Evolutionary conservation across 192 early-diverging fungal species (phyloP), one percentile per base, ranked within the genome.

Genomic region (Cetraspora pellucida): DNA sequence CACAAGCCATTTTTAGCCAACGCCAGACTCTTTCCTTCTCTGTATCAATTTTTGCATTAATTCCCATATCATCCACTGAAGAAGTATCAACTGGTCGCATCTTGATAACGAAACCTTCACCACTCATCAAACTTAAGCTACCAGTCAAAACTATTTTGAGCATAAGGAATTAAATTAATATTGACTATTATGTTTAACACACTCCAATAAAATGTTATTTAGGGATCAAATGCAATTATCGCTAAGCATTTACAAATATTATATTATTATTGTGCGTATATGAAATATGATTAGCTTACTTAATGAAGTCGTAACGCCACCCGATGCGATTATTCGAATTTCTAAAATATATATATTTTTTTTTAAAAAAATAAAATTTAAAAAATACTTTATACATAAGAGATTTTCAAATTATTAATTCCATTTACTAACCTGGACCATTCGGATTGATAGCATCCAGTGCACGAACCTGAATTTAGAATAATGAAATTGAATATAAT

Each of bases 1-100:
- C 93, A 70, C 93, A 94, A 4, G 93, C 92, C 88, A 92, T 91
- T 78, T 94, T 94, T 87, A 92, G 90, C 79, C 86, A 94, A 31
- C 91, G 77, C 90, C 91, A 91, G n/a, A 65, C 37, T 9, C 65
- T 61, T 57, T 77, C 74, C 55, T 78, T 80, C n/a, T 80, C 77
- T 23, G 72, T 49, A 47, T 85, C 44, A 54, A 89, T 74, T 57
- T 83, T 81, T 14, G 75, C 76, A 73, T 93, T 85, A 44, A 93
- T 72, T 25, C 84, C 72, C 91, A 93, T 93, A 71, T 93, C 88
- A 43, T 91, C 90, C 27, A 82, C 88, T 55, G 83, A 83, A 49
- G 88, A 81, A 3, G 84, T 87, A 47, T 81, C 58, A 21, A 89
- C 81, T 13, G 75, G 78, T 67, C 88, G 81, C 69, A 88, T 68